phyloP scores from a whole-genome alignment of 1,284 basidiomycete species.

The Malassezia dermatis region DNA sequence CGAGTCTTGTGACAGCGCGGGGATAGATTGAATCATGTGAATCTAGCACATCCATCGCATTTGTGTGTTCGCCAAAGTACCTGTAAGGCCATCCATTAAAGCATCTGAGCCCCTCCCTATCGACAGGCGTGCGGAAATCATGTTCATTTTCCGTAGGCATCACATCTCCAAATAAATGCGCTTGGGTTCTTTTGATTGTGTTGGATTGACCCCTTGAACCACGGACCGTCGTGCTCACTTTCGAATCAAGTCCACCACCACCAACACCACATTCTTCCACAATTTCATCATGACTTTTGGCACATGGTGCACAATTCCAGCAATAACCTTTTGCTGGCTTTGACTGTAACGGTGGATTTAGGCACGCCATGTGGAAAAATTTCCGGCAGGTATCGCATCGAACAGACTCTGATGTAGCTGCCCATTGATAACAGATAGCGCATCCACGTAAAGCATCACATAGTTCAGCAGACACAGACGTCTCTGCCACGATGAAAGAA shows the following conservation, averaged over 20 bases:
- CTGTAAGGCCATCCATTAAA: constrained; percentile 92
- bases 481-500: constrained; percentile 88
- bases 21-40: constrained; percentile 90
- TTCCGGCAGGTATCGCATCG: constrained; percentile 86
- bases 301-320: constrained; percentile 92
- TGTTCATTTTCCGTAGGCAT: constrained; percentile 20
- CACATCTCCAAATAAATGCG: constrained; percentile 15
- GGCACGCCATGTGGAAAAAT: constrained; percentile 89
- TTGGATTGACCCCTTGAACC: constrained; percentile 2
- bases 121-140: constrained; percentile 20
- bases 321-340: constrained; percentile 95
- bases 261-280: constrained; percentile 18
- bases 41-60: constrained; percentile 59
- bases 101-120: constrained; percentile 54
- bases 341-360: constrained; percentile 80
- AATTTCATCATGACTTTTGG: constrained; percentile 58
- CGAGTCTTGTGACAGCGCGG: constrained; percentile 72
- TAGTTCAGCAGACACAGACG: constrained; percentile 78
- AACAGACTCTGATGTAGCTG: constrained; percentile 74
- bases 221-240: not conserved
- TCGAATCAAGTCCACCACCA: constrained; percentile 18
- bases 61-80: constrained; percentile 86
- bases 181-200: constrained; percentile 17
- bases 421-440: constrained; percentile 75
- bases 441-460: constrained; percentile 77